These are phyloP conservation scores for Ceratobasidium sp. DNA, from an alignment of 1,284 basidiomycete genomes.

Conservation along the genomic window DNA sequence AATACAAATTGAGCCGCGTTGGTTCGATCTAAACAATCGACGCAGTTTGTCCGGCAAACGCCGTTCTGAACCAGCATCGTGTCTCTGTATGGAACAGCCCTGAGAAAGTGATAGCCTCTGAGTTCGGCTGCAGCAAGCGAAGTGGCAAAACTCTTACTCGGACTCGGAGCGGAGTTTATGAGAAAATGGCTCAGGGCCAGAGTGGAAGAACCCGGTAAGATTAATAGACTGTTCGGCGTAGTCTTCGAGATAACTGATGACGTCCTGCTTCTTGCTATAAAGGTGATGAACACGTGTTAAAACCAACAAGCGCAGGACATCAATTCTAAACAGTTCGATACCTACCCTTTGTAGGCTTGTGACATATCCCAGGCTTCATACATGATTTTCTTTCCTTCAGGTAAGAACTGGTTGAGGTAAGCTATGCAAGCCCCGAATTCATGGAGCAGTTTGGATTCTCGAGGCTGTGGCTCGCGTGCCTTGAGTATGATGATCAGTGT, in stretches of 20 bases:
- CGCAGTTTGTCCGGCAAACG: slow-evolving; percentile 88
- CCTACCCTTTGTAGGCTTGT: slow-evolving; percentile 83
- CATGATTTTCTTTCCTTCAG: slow-evolving; percentile 82
- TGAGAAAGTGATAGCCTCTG: neutral
- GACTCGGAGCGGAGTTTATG: slow-evolving; percentile 61
- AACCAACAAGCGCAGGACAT: neutral
- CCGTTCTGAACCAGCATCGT: slow-evolving; percentile 88
- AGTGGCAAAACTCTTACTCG: slow-evolving; percentile 34
- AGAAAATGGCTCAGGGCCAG: slow-evolving; percentile 76
- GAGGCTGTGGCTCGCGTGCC: slow-evolving; percentile 68
- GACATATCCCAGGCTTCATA: slow-evolving; percentile 98
- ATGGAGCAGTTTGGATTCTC: slow-evolving; percentile 91
- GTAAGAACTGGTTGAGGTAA: slow-evolving; percentile 96
- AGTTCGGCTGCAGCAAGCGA: neutral
- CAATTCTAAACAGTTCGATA: slow-evolving; percentile 25
- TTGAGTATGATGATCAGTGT: slow-evolving; percentile 44
- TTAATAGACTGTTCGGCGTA: slow-evolving; percentile 94
- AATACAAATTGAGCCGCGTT: slow-evolving; percentile 99
- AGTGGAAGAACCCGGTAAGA: slow-evolving; percentile 94
- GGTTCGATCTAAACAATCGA: slow-evolving; percentile 96
- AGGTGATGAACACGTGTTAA: neutral
- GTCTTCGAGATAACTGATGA: slow-evolving; percentile 94
- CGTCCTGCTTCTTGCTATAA: slow-evolving; percentile 88
- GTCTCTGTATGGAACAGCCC: slow-evolving; percentile 60
- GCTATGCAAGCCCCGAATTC: slow-evolving; percentile 92